phyloP scores from a whole-genome alignment of 2,329 filamentous ascomycete genomes.

The Lachnellula occidentalis region DNA sequence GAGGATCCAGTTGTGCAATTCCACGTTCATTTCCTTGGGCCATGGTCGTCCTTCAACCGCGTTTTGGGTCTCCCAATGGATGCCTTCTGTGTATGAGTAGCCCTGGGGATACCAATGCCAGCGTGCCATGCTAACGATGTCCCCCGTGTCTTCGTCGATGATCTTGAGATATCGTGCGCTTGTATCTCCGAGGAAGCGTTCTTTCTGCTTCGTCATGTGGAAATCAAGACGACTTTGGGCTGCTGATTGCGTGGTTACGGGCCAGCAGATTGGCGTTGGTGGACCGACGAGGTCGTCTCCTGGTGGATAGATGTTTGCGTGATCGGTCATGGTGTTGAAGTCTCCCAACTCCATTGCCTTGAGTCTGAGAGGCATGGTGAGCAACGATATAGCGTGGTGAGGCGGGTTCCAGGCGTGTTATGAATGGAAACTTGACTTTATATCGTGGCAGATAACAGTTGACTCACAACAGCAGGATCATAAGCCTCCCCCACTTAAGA shows the following conservation, averaged over 20 bases:
- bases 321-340: conserved; percentile 8
- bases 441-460: too few relatives aligned
- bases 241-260: conserved; percentile 3
- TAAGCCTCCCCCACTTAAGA: too few relatives aligned
- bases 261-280: conserved; percentile 11
- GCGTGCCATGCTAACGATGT: conserved; percentile 17
- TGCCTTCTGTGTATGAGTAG: conserved; percentile 9
- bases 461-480: too few relatives aligned
- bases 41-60: conserved; percentile 2
- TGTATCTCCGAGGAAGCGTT: conserved; percentile 12
- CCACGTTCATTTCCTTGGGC: conserved; percentile 14
- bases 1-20: conserved; percentile 17
- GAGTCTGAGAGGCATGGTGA: conserved; percentile 8
- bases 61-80: conserved; percentile 15
- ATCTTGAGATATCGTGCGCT: conserved; percentile 17
- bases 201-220: conserved; percentile 17
- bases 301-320: conserved; percentile 8
- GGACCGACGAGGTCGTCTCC: conserved; percentile 13
- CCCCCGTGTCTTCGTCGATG: conserved; percentile 7
- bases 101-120: conserved; percentile 20
- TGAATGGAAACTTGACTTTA: too few relatives aligned
- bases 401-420: neutral
- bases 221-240: conserved; percentile 7
- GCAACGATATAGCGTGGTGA: neutral
- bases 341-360: conserved; percentile 3